Evolutionary conservation across 2,329 filamentous ascomycete genomes (phyloP), one percentile per base, ranked within the genome.

Genomic region (Tolypocladium pustulatum): DNA sequence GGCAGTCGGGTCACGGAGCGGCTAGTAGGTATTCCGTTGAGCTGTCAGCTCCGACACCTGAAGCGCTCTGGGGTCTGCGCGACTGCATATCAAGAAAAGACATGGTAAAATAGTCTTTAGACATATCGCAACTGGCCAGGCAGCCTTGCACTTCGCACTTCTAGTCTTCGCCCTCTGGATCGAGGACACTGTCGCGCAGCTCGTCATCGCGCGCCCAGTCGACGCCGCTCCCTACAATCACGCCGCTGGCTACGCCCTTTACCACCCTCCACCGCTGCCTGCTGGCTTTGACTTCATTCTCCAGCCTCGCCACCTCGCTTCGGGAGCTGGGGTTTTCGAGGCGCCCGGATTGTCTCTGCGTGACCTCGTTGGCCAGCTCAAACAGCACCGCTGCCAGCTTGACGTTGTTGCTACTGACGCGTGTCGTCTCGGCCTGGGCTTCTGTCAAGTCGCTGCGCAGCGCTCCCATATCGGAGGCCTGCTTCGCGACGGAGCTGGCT

Each of bases 191-290:
- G 56, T 84, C 82, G 59, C 82, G 78, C 61, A 96, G 74, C 60
- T 77, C 78, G 56, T 85, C 80, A 71, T 95, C 85, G 46, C 81
- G 76, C 15, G 84, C 85, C 91, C 91, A 96, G 67, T 95, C 86
- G 57, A 94, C 78, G 54, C 91, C 91, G 70, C 90, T 95, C 3
- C 89, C 90, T 6, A 85, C 89, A 54, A 96, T 82, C 58, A 91
- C 81, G 22, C 88, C 90, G 66, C 88, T 89, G n/a, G 88, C 81
- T 49, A 91, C 83, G 30, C 84, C 88, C 74, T 93, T 94, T 71
- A 93, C 82, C 25, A 87, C 84, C 66, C 84, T 84, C 85, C 86
- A 90, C 66, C 81, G 81, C 63, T 85, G 83, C 61, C 82, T 82
- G 68, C 84, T 87, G 27, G 76, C 75, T 65, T 81, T 85, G 60